Evolutionary conservation across 1,284 basidiomycete species (phyloP).

Genomic region (Neolentinus lepideus): DNA sequence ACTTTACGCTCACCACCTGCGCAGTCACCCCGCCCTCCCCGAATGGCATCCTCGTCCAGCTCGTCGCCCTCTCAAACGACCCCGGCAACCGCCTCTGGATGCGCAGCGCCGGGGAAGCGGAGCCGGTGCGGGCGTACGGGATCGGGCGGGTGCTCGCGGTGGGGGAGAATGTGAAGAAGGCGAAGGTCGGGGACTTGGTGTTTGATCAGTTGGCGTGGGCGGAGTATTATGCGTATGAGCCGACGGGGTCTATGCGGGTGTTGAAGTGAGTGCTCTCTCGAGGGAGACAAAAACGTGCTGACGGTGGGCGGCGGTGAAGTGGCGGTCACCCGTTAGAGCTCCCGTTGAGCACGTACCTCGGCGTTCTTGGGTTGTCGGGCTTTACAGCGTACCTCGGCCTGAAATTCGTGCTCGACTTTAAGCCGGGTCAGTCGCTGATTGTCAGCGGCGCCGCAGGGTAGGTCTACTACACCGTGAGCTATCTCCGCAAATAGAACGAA

Average conservation of each 20-base stretch:
- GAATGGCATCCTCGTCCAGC: not conserved
- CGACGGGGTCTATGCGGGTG: not conserved
- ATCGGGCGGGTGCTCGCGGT: not conserved
- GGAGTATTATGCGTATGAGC: not conserved
- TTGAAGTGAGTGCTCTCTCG: not conserved
- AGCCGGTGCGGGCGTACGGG: not conserved
- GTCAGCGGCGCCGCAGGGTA: slow-evolving; percentile 1
- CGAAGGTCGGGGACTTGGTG: not conserved
- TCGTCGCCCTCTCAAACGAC: not conserved
- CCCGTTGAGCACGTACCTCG: not conserved
- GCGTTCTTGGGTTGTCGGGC: not conserved
- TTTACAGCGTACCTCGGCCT: not conserved
- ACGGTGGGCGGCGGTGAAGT: no score
- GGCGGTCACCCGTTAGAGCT: not conserved
- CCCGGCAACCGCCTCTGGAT: not conserved
- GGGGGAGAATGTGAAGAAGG: not conserved
- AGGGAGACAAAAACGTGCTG: no score
- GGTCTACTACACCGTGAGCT: not conserved
- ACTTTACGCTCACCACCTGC: not conserved
- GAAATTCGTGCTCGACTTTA: not conserved
- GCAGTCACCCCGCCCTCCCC: not conserved
- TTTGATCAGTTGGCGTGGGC: not conserved
- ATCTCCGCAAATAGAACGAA: not conserved
- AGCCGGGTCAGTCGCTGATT: not conserved
- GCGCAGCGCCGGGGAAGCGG: not conserved